Evolutionary conservation across 257 asterid species (phyloP), one percentile per base, ranked within the genome.

Genomic region (Oldenlandia corymbosa): DNA sequence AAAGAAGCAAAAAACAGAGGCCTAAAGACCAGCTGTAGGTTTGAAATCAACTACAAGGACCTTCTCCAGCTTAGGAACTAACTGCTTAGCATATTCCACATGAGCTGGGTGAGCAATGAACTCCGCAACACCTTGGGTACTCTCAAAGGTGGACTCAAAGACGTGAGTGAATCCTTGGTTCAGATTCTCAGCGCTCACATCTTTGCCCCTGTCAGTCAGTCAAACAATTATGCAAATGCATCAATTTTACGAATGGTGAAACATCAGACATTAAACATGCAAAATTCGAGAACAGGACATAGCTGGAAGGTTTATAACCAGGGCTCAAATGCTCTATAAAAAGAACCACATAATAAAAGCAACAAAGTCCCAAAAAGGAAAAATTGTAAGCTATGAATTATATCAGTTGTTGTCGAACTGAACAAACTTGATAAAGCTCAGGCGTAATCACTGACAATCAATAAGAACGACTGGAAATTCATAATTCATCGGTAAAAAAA

Each of bases 111-210:
- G 95, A 60, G 66, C 30, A 49, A 85, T 0, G 54, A 85, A 91
- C 68, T 88, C 94, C 9, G 93, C 89, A 68, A 88, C 34, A 13
- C 91, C 97, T 77, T 91, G 47, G 0, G 83, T 78, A 75, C 87
- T 85, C 65, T 84, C 96, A 16, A 91, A 91, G 45, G 81, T 84
- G 1, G 95, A 91, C 70, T 88, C 97, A 32, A 91, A 90, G 26
- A 91, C 71, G n/a, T 91, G 96, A 51, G 96, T 91, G 71, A 82
- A 91, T 24, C 97, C 97, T 75, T 88, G 95, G 32, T 88, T 84
- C 75, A 84, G 10, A 76, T 85, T 88, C 66, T 85, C 95, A 26
- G 62, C 62, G 81, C 95, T 88, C 68, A 82, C 95, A 58, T 91
- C 86, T 69, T 80, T 75, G 17, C 95, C 96, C 95, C 97, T 90